Evolutionary conservation across 1,139 yeast genomes (phyloP), one percentile per base, ranked within the genome.

Genomic region (Yamadazyma jaroonii): DNA sequence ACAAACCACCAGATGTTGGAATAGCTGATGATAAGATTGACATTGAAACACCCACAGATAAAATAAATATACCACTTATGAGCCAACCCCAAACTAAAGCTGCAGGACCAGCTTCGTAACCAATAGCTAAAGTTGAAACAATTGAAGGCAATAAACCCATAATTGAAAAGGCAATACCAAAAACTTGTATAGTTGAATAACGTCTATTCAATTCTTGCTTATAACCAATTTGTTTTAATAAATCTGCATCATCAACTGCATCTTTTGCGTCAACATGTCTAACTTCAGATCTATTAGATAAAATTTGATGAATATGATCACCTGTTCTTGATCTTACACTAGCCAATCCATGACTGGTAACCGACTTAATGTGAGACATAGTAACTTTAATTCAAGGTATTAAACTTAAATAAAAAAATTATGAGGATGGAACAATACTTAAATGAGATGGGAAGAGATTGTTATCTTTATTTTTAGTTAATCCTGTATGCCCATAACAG

Each of bases 41-140:
- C 67, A 82, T 80, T n/a, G 83, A 71, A 39, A 72, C 47, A 9
- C 87, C 88, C 40, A 79, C 74, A 42, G 72, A 61, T 36, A 80
- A 56, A 42, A 83, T 75, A 45, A 81, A 81, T 36, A 71, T 44
- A n/a, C 77, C 75, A 30, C 81, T 74, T 36, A 73, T 64, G 40
- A 81, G 68, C 87, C 88, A 84, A 37, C 88, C 86, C 87, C 88
- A 83, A 13, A 80, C 74, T 17, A 79, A 67, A 4, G 83, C 57
- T 22, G 62, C 56, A 8, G 69, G 57, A 8, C 77, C 77, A 5
- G 61, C 78, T 14, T 72, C 62, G 37, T 72, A 62, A 4, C 64
- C 64, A 12, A 44, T 44, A 11, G 53, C 53, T 4, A 70, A 46
- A 22, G 62, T 55, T 0, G 75, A 67, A 1, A 73, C 61, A 40